Base-by-base conservation (phyloP, 2,329 filamentous ascomycete species). In the Hymenoscyphus linearis region DNA sequence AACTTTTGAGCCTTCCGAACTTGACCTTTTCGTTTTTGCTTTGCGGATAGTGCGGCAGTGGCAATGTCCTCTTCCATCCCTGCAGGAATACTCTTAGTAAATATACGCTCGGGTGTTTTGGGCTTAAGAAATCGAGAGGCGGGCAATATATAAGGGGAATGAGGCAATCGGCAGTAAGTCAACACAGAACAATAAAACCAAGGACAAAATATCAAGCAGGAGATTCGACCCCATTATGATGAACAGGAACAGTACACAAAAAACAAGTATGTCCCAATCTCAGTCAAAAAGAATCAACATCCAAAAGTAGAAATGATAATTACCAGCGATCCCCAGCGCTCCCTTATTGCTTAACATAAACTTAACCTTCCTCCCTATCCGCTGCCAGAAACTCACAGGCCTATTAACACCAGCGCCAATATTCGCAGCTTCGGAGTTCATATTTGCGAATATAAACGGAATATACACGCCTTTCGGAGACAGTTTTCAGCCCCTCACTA, bases 1-100 rank as follows among this genome's bases (percentile, higher is more conserved):
- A 12, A 71, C 70, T 67, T 68, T 58, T 71, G 70, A 44, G 70
- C 70, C 59, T 67, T 71, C 55, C 70, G 64, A n/a, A 71, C 70
- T 60, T 71, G 70, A 25, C 66, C 66, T 50, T 68, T 61, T 26
- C 70, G 63, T 36, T 67, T 64, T 63, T 70, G 65, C 58, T 70
- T 71, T 22, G 64, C 66, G 36, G 62, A 53, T 25, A 65, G 12
- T 25, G 60, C 57, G 14, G 67, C 57, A 1, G 59, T 40, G 7
- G 62, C 60, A 25, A 26, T 40, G 25, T 65, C 56, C 25, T 61
- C 35, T 16, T 34, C 37, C 6, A 62, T 26, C 12, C 56, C 60
- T 64, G 14, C 34, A 52, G 55, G 52, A 13, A 13, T 13, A 57
- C 52, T 58, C 25, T 62, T 31, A 63, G 63, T 35, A 55, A 55